Evolutionary conservation across 2,329 filamentous ascomycete genomes (phyloP).

Genomic region (Trichothecium sympodiale): DNA sequence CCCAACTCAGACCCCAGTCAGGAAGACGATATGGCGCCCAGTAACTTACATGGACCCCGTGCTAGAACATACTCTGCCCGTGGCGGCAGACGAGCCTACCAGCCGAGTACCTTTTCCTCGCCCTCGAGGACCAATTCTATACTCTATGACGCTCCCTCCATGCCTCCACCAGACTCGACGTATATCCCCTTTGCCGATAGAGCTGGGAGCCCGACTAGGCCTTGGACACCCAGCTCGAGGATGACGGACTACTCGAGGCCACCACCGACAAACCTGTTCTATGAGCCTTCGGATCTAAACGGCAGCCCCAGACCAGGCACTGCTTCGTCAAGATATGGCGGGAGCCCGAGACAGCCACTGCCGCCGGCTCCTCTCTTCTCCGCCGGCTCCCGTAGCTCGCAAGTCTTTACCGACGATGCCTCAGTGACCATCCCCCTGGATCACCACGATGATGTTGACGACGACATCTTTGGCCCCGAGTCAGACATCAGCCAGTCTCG

Average conservation of each 20-base stretch:
- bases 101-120: slow-evolving; percentile 38
- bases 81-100: slow-evolving; percentile 31
- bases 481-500: slow-evolving; percentile 43
- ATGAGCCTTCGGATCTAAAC: slow-evolving; percentile 81
- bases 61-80: slow-evolving; percentile 14
- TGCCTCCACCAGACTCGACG: slow-evolving; percentile 52
- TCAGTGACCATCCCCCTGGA: slow-evolving; percentile 62
- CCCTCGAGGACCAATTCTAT: slow-evolving; percentile 36
- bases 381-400: slow-evolving; percentile 31
- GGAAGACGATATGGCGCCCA: not conserved
- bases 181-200: slow-evolving; percentile 43
- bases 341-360: slow-evolving; percentile 75
- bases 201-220: slow-evolving; percentile 37
- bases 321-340: slow-evolving; percentile 78
- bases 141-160: slow-evolving; percentile 43
- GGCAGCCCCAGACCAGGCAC: slow-evolving; percentile 85
- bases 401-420: slow-evolving; percentile 51
- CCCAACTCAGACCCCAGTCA: not conserved
- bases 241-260: slow-evolving; percentile 57
- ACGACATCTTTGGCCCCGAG: slow-evolving; percentile 64
- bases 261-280: slow-evolving; percentile 58
- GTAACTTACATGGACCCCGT: slow-evolving; percentile 4
- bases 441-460: slow-evolving; percentile 34
- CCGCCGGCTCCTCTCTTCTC: slow-evolving; percentile 83
- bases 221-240: slow-evolving; percentile 45